Evolutionary conservation across 2,329 filamentous ascomycete species (phyloP), one percentile per base, ranked within the genome.

Genomic region (Penicillium sp.): DNA sequence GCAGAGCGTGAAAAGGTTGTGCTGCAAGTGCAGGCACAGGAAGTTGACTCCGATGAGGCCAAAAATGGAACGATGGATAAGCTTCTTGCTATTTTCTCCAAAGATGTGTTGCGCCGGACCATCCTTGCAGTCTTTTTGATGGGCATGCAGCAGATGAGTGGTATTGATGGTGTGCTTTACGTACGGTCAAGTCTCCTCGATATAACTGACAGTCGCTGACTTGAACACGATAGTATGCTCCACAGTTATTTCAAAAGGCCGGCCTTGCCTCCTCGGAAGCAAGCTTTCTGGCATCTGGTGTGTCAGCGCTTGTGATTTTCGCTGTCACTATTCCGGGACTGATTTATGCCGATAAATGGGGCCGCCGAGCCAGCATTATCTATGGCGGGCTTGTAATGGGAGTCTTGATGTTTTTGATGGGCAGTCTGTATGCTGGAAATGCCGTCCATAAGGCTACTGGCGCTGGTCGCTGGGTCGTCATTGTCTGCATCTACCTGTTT

Each of bases 81-180:
- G 42, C 59, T 69, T 17, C 52, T 69, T 5, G 67, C 69, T 28
- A 67, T 67, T 4, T 76, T 76, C 59, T 66, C 65, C 7, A 71
- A 73, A 43, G 75, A 77, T 11, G 80, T 79, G 14, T 74, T 80
- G 19, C 71, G 71, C 5, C 74, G 78, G 3, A 84, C 82, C 0
- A 67, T 76, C 0, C 69, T 86, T 17, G 83, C 78, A 0, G 73
- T 83, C 0, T 86, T 86, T 57, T 68, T 85, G 50, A 78, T 87
- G 66, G 79, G 75, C 1, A 83, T 85, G 76, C 77, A 83, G 31
- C 85, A 88, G 61, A 70, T 87, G 0, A 82, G 77, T 28, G 84
- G 85, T 0, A 87, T 87, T 47, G 85, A 88, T 59, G 84, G 82
- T 0, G 78, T 87, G 5, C 74, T 85, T 25, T 87, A 85, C 55